Conservation (phyloP, 345 rosid species). For the Acer saccharum region DNA sequence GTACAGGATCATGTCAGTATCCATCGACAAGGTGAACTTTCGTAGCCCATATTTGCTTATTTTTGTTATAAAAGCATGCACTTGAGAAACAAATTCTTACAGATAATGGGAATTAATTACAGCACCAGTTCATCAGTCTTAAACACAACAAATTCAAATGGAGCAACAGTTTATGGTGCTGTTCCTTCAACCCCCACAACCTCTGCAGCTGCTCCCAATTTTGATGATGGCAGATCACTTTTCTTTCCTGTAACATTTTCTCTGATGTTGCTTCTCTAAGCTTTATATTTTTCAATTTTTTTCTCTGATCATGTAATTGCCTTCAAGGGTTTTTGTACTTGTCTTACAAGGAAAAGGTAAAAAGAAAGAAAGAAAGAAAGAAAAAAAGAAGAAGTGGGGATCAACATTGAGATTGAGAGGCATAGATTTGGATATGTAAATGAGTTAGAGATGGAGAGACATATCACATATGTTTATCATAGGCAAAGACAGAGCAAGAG, state of each 20-base stretch:
- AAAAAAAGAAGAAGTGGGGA: not conserved
- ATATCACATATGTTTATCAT: too few species aligned
- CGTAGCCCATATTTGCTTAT: not conserved
- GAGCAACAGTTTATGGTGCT: constrained; percentile 61
- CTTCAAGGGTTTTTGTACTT: not conserved
- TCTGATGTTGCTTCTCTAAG: constrained; percentile 11
- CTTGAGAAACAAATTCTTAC: not conserved
- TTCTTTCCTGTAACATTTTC: constrained; percentile 8
- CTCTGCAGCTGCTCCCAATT: constrained; percentile 24
- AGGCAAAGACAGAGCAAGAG: not conserved
- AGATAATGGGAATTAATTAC: constrained; percentile 15
- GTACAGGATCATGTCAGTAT: constrained; percentile 58
- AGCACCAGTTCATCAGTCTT: constrained; percentile 68
- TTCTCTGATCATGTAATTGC: not conserved
- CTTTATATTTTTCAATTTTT: too few species aligned
- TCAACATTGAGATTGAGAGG: not conserved
- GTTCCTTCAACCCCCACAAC: constrained; percentile 56
- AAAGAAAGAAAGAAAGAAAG: too few species aligned
- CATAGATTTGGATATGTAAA: not conserved
- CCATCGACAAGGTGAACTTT: constrained; percentile 59
- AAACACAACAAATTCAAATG: constrained; percentile 69
- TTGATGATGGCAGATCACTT: not conserved
- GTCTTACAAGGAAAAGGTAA: not conserved
- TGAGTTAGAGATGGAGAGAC: not conserved
- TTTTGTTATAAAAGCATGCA: too few species aligned